A percentile compares a stretch with the other conserved stretches of the same genome.
Evolutionary conservation across 176 grass and related monocot species (phyloP).

Genomic region (Typha latifolia): DNA sequence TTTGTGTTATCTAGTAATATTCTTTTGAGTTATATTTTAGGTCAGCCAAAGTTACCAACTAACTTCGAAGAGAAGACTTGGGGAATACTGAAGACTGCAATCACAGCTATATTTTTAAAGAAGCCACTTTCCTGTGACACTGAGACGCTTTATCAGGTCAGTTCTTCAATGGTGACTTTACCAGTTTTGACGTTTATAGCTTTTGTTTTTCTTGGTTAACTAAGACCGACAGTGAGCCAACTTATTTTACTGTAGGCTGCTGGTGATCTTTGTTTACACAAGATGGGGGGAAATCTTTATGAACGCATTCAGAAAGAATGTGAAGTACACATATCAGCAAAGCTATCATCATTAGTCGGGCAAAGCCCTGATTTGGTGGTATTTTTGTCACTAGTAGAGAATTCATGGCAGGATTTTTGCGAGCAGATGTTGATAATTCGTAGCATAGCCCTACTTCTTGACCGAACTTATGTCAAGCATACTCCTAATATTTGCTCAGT

Average conservation of each 20-base stretch:
- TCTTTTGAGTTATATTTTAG: slow-evolving; percentile 39
- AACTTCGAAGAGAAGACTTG: slow-evolving; percentile 96
- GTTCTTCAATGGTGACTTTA: slow-evolving; percentile 14
- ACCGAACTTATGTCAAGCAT: slow-evolving; percentile 97
- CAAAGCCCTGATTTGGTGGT: slow-evolving; percentile 97
- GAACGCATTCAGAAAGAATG: slow-evolving; percentile 86
- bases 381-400: slow-evolving; percentile 82
- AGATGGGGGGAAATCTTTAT: slow-evolving; percentile 77
- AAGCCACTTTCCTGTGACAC: slow-evolving; percentile 67
- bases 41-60: slow-evolving; percentile 74
- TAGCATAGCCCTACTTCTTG: slow-evolving; percentile 95
- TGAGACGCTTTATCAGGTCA: slow-evolving; percentile 97
- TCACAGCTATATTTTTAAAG: slow-evolving; percentile 96
- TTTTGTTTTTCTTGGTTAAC: not conserved
- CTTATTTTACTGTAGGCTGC: slow-evolving; percentile 49
- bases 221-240: not conserved
- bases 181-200: not conserved
- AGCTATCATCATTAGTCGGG: slow-evolving; percentile 71
- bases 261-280: slow-evolving; percentile 80
- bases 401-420: slow-evolving; percentile 98
- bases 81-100: slow-evolving; percentile 83
- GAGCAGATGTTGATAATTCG: slow-evolving; percentile 99
- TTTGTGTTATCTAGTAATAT: slow-evolving; percentile 18
- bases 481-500: slow-evolving; percentile 64
- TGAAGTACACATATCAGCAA: slow-evolving; percentile 76